These are phyloP conservation scores for Diaporthe longicolla DNA, from an alignment of 2,329 filamentous ascomycete genomes.

Conservation along the genomic window DNA sequence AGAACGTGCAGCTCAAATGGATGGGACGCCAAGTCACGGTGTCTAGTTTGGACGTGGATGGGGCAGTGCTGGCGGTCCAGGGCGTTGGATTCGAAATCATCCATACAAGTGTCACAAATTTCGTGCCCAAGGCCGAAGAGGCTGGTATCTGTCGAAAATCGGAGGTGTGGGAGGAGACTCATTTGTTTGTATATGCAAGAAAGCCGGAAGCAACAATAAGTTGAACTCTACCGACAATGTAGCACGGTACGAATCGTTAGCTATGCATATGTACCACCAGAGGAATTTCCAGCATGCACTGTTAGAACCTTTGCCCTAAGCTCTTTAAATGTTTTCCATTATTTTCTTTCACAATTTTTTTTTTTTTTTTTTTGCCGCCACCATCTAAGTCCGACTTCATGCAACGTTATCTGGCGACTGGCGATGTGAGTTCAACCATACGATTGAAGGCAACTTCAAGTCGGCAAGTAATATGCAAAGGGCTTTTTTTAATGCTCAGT, in stretches of 20 bases:
- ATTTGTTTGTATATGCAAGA: slow-evolving; percentile 49
- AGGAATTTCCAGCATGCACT: too few species aligned
- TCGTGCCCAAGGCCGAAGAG: slow-evolving; percentile 45
- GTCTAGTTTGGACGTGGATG: slow-evolving; percentile 47
- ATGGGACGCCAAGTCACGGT: slow-evolving; percentile 48
- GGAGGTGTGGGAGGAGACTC: slow-evolving; percentile 50
- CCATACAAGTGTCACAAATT: slow-evolving; percentile 42
- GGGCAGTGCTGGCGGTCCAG: slow-evolving; percentile 43
- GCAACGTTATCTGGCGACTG: background rate
- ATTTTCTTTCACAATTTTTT: too few species aligned
- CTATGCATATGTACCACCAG: too few species aligned
- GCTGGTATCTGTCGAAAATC: slow-evolving; percentile 47
- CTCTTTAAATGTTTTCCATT: too few species aligned
- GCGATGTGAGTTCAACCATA: too few species aligned
- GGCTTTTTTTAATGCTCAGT: background rate
- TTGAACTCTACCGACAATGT: too few species aligned
- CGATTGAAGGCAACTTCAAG: too few species aligned
- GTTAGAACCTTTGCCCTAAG: too few species aligned
- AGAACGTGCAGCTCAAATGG: slow-evolving; percentile 46
- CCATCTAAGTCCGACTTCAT: background rate
- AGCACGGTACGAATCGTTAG: too few species aligned
- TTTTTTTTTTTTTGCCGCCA: too few species aligned
- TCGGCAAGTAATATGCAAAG: background rate
- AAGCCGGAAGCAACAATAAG: slow-evolving; percentile 41
- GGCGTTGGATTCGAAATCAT: slow-evolving; percentile 45